These are phyloP conservation scores for Sclerotinia minor DNA, from an alignment of 2,329 filamentous ascomycete genomes.

Conservation along the genomic window DNA sequence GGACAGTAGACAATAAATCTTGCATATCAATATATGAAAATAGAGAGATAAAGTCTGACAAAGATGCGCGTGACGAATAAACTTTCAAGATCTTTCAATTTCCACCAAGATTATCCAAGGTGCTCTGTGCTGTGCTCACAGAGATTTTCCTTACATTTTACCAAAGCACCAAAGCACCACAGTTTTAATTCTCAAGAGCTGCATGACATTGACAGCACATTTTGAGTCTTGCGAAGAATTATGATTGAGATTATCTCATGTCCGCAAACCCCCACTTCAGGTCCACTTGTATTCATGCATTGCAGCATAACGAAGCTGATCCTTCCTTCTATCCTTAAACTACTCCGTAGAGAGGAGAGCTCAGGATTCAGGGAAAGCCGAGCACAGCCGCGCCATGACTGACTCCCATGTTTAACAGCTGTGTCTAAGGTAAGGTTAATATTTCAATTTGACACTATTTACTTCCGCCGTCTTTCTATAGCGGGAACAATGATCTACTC, in stretches of 20 bases:
- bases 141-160: not conserved
- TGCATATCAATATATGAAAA: not conserved
- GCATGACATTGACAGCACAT: conserved; percentile 2
- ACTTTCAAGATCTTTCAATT: not conserved
- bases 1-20: no score
- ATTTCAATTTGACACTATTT: not conserved
- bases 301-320: conserved; percentile 1
- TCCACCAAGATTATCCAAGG: not conserved
- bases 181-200: not conserved
- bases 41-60: not conserved
- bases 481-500: not conserved
- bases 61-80: not conserved
- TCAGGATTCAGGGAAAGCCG: not conserved
- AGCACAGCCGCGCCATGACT: not conserved
- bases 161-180: not conserved
- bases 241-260: conserved; percentile 2
- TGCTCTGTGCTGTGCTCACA: not conserved
- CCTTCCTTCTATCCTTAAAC: not conserved
- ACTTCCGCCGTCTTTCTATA: not conserved
- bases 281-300: not conserved
- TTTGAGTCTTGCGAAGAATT: conserved; percentile 3
- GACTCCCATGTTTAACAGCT: not conserved
- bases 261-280: not conserved
- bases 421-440: no score
- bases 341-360: no score